phyloP scores from a whole-genome alignment of 139 green algal species.

The Yamagishiella unicocca region DNA sequence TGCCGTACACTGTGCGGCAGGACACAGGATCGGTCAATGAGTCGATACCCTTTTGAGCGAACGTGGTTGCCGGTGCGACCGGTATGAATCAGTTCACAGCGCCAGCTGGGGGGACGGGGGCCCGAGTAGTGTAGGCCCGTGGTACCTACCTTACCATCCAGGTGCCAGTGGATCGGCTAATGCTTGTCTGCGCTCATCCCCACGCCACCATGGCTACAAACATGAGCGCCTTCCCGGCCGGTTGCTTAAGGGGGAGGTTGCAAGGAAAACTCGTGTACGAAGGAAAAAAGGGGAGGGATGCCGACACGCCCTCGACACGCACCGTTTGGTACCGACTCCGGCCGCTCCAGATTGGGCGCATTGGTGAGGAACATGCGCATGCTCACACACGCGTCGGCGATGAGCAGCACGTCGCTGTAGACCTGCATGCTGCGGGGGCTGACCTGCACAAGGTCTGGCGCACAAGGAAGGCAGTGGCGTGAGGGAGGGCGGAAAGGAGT shows the following conservation, averaged over 20 bases:
- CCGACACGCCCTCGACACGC: neutral
- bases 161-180: too few relatives aligned
- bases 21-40: neutral
- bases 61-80: neutral
- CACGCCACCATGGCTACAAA: neutral
- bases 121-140: too few relatives aligned
- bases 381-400: conserved; percentile 2
- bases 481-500: neutral
- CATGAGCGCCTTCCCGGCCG: neutral
- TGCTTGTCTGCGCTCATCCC: too few relatives aligned
- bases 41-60: neutral
- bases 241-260: neutral
- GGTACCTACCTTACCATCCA: too few relatives aligned
- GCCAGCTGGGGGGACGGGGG: too few relatives aligned
- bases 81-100: neutral
- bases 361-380: neutral
- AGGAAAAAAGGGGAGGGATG: neutral
- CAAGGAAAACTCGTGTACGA: too few relatives aligned
- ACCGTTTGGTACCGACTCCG: neutral
- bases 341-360: neutral
- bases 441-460: neutral
- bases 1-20: neutral
- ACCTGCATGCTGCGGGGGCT: neutral
- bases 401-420: neutral
- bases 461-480: neutral